These are phyloP conservation scores for Xylariales sp. DNA, from an alignment of 2,329 filamentous ascomycete species.

Conservation along the genomic window DNA sequence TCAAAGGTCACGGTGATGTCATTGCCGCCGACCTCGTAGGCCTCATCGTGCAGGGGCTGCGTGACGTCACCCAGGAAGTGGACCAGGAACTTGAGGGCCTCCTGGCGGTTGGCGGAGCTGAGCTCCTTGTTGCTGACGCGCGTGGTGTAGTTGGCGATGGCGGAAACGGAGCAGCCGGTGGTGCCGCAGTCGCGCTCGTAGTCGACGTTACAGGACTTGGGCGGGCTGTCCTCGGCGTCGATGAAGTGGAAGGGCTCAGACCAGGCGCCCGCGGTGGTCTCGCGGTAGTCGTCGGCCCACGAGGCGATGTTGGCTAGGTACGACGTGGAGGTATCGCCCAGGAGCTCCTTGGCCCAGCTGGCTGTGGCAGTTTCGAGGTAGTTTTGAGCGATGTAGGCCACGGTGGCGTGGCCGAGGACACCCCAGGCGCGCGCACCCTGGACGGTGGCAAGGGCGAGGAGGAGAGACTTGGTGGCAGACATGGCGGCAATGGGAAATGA, in stretches of 20 bases:
- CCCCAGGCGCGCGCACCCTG: slow-evolving; percentile 32
- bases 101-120: slow-evolving; percentile 20
- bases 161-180: slow-evolving; percentile 57
- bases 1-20: slow-evolving; percentile 50
- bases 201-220: slow-evolving; percentile 51
- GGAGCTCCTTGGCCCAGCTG: slow-evolving; percentile 35
- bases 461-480: no score
- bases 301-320: slow-evolving; percentile 46
- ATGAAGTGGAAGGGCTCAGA: slow-evolving; percentile 31
- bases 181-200: slow-evolving; percentile 56
- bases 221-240: slow-evolving; percentile 61
- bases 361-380: slow-evolving; percentile 38
- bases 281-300: slow-evolving; percentile 44
- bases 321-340: slow-evolving; percentile 37
- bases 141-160: slow-evolving; percentile 35
- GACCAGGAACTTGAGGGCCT: slow-evolving; percentile 35
- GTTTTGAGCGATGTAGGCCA: slow-evolving; percentile 48
- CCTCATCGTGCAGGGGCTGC: slow-evolving; percentile 51
- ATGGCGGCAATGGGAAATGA: no score
- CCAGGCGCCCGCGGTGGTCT: slow-evolving; percentile 40
- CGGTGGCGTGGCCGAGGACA: slow-evolving; percentile 44
- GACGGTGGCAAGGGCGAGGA: slow-evolving; percentile 15
- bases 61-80: slow-evolving; percentile 52
- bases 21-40: slow-evolving; percentile 50
- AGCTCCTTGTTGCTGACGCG: slow-evolving; percentile 20